Percentiles rank a stretch among this genome's conserved stretches.
Evolutionary conservation across 1,284 basidiomycete species (phyloP).

Genomic region (Marasmius oreades): DNA sequence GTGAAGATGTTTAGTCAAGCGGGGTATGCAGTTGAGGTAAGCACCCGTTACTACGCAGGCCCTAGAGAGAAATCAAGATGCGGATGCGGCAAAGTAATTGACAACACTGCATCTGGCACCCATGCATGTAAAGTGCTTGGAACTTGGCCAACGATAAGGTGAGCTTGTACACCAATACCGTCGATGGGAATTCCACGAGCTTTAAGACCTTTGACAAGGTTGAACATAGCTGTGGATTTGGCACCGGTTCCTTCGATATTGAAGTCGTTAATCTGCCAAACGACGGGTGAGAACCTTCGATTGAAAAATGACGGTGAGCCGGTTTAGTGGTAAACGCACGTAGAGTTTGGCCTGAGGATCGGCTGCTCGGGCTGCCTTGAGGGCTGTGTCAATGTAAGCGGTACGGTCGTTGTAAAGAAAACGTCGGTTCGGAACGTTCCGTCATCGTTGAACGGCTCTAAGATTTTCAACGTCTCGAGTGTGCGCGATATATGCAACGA

Average conservation of each 20-base stretch:
- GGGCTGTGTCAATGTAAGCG: conserved; percentile 35
- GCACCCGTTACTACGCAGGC: too few species aligned
- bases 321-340: conserved; percentile 20
- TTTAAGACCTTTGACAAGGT: conserved; percentile 46
- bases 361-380: conserved; percentile 37
- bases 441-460: conserved; percentile 57
- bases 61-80: too few species aligned
- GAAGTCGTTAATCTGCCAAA: conserved; percentile 54
- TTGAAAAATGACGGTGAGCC: neutral
- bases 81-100: too few species aligned
- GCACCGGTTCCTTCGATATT: conserved; percentile 48
- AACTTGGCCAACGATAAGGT: conserved; percentile 49
- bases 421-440: conserved; percentile 44
- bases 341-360: conserved; percentile 42
- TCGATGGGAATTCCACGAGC: conserved; percentile 48
- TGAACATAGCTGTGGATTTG: conserved; percentile 49
- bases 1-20: too few species aligned
- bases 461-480: neutral
- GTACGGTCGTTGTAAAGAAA: conserved; percentile 35
- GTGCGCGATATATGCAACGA: conserved; percentile 14
- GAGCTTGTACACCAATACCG: conserved; percentile 53
- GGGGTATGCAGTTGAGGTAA: too few species aligned
- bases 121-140: conserved; percentile 41
- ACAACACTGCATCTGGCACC: too few species aligned
- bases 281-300: conserved; percentile 4